phyloP scores from a whole-genome alignment of 257 asterid genomes.

The Nemophila menziesii region DNA sequence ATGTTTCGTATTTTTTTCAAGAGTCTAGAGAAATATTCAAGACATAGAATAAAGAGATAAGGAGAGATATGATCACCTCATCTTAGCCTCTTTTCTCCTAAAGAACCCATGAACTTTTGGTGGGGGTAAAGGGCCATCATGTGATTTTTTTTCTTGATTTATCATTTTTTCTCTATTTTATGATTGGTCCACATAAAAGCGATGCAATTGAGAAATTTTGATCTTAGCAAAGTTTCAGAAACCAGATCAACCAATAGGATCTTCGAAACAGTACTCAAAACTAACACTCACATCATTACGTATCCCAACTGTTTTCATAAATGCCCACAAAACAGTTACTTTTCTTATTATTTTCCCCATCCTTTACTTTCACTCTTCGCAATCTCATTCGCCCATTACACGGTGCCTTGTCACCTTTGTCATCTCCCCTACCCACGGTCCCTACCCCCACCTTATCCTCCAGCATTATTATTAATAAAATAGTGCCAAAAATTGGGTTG shows the following conservation, averaged over 20 bases:
- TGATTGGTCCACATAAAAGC: too few relatives aligned
- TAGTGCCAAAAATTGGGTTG: neutral
- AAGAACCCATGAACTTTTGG: too few relatives aligned
- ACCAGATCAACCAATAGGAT: neutral
- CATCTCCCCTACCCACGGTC: neutral
- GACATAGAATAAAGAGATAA: too few relatives aligned
- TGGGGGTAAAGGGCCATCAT: too few relatives aligned
- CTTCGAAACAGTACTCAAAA: neutral
- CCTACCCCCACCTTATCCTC: slow-evolving; percentile 41
- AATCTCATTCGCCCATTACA: slow-evolving; percentile 28
- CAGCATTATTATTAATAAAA: slow-evolving; percentile 12
- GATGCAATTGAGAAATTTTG: too few relatives aligned
- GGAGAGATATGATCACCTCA: too few relatives aligned
- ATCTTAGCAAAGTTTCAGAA: too few relatives aligned
- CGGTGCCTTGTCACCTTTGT: slow-evolving; percentile 29
- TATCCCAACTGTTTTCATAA: slow-evolving; percentile 15
- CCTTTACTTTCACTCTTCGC: slow-evolving; percentile 22
- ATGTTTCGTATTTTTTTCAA: too few relatives aligned
- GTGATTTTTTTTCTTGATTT: too few relatives aligned
- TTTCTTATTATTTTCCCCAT: slow-evolving; percentile 2
- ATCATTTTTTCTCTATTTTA: too few relatives aligned
- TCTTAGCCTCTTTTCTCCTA: too few relatives aligned
- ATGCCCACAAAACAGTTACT: slow-evolving; percentile 7
- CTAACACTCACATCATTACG: neutral
- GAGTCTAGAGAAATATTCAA: too few relatives aligned